Evolutionary conservation across 1,284 basidiomycete genomes (phyloP), one percentile per base, ranked within the genome.

Genomic region (Boletus semigastroideus): DNA sequence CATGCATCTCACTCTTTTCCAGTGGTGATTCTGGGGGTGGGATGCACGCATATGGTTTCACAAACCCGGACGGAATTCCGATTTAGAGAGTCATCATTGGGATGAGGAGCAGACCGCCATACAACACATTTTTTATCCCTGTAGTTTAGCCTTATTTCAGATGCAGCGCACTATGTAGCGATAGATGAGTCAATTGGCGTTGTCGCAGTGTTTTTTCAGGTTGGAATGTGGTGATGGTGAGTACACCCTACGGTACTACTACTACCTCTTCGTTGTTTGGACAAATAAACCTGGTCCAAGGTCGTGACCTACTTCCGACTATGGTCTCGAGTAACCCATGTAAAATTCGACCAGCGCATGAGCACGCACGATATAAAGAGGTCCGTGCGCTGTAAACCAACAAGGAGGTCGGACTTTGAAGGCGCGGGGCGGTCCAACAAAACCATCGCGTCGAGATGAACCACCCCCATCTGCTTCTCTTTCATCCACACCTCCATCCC

Each of bases 391-490:
- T 56, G 68, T 57, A 53, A 67, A 44, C 52, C 58, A 65, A 57
- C 56, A 55, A 46, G 51, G 54, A 54, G 53, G 61, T 70, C 66
- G 66, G 66, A 68, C 66, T 68, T 68, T 68, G 69, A 68, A 68
- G 66, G 68, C 28, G 59, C 44, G 63, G 69, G 69, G 69, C 53
- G 66, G 67, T 68, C 58, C 66, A 71, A 68, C 68, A 68, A 71
- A 68, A 71, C 68, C 59, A 61, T 68, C 69, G 64, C 68, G 67
- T 70, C 68, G 65, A 70, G 69, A 71, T 68, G 66, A 69, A 71
- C 66, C 68, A 69, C 62, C 57, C 65, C 49, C 68, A 59, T 65
- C 57, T 52, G 55, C 59, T 61, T 59, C 56, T 57, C 61, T 57
- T 59, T 57, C 54, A 52, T 55, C 52, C 62, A 60, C 59, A 54